Evolutionary conservation across 768 basidiomycete species (phyloP).

Genomic region (Termitomyces sp.): DNA sequence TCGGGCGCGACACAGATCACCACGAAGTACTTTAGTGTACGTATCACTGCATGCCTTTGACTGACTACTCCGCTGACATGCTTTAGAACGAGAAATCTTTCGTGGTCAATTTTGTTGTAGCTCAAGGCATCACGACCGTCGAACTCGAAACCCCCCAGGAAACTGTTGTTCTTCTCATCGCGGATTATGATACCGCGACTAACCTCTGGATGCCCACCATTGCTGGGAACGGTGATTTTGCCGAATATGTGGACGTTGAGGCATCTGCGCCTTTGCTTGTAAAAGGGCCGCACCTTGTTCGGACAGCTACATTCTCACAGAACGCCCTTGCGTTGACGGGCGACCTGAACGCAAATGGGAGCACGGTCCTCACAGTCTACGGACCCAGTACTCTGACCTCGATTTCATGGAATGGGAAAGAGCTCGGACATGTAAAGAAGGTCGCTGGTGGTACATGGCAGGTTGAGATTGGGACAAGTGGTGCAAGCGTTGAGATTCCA

Average conservation of each 20-base stretch:
- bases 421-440: background rate
- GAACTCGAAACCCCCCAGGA: background rate
- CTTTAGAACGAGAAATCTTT: conserved; percentile 5
- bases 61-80: background rate
- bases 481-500: conserved; percentile 1
- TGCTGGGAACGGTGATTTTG: conserved; percentile 8
- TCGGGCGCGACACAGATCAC: conserved; percentile 7
- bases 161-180: conserved; percentile 8
- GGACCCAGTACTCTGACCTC: conserved; percentile 6
- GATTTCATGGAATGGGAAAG: conserved; percentile 11
- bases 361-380: conserved; percentile 9
- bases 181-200: conserved; percentile 12
- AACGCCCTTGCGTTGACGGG: conserved; percentile 10
- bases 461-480: background rate
- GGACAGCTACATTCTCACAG: conserved; percentile 6
- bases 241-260: conserved; percentile 7
- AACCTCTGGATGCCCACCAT: conserved; percentile 15
- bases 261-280: conserved; percentile 11
- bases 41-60: background rate
- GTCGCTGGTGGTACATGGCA: conserved; percentile 4
- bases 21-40: conserved; percentile 6
- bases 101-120: conserved; percentile 6
- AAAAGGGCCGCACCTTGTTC: conserved; percentile 11
- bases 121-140: conserved; percentile 8
- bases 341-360: background rate